Conservation (phyloP, 306 rosid species). For the Cyamopsis tetragonoloba region DNA sequence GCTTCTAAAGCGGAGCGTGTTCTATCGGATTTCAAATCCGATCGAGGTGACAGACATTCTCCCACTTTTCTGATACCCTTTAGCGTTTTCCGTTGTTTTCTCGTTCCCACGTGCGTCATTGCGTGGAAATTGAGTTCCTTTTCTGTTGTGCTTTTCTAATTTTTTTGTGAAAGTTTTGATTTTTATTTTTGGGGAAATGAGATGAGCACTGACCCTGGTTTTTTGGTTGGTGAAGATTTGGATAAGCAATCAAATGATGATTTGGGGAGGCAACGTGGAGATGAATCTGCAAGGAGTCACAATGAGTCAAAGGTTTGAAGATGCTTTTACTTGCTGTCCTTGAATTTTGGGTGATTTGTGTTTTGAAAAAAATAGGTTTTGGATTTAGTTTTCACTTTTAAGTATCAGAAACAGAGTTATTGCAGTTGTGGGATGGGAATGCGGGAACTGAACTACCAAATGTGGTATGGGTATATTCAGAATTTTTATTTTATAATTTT, state of each 20-base stretch:
- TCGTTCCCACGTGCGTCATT: neutral
- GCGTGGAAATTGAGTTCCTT: constrained; percentile 21
- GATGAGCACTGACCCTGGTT: constrained; percentile 15
- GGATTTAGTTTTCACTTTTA: neutral
- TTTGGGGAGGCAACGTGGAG: constrained; percentile 24
- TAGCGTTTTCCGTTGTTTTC: neutral
- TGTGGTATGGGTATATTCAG: neutral
- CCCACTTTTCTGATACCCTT: neutral
- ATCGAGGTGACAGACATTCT: constrained; percentile 41
- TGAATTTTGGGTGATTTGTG: neutral
- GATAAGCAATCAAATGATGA: constrained; percentile 43
- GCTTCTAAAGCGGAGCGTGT: constrained; percentile 95
- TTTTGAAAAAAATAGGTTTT: neutral
- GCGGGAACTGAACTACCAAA: neutral
- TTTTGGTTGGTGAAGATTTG: constrained; percentile 53
- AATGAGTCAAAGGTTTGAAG: constrained; percentile 54
- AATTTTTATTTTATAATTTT: neutral
- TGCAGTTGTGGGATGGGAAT: constrained; percentile 12
- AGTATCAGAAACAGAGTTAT: neutral
- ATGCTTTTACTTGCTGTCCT: neutral
- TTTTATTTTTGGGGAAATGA: neutral
- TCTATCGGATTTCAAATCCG: constrained; percentile 67
- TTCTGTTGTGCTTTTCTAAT: neutral
- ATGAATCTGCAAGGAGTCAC: constrained; percentile 32
- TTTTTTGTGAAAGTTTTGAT: neutral